Base-by-base conservation (phyloP, 2,329 filamentous ascomycete species). In the Conoideocrella luteorostrata region DNA sequence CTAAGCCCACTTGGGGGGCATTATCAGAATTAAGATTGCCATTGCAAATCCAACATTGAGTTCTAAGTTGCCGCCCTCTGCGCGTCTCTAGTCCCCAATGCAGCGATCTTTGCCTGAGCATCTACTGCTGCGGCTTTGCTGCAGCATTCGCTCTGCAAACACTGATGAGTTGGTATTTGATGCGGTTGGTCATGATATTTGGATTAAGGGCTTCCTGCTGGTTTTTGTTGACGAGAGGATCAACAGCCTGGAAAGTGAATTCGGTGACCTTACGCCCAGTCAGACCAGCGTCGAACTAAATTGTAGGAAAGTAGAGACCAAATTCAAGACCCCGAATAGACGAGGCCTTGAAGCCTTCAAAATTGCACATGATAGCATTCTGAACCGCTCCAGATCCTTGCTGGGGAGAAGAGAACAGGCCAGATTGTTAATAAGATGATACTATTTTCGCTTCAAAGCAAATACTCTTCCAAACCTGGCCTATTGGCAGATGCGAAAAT, bases 161-260 rank as follows among this genome's bases (percentile, higher is more conserved):
- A 64, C 84, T 85, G 57, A 63, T 72, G 46, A 86, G 71, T 66
- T 84, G 79, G 62, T 86, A 81, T 63, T 78, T 81, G 60, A 86
- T 79, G 48, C 80, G 75, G 71, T 83, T 84, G 59, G 80, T 83
- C 69, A 86, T 86, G 69, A 86, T 86, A 67, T 78, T 77, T 45
- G 81, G 81, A 75, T 86, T 85, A 36, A 85, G 69, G 7, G 81
- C 80, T 58, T 85, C 82, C 54, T 79, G 64, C 63, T 86, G 81
- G 46, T 59, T 59, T 56, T 78, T 67, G 50, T 77, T 74, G 46
- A 83, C 74, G 15, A 76, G 64, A 7, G 77, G 66, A 58, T 86
- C 82, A 38, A 74, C 74, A 41, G 83, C 75, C 61, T 82, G 78
- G 75, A 86, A 86, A 40, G 82, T 84, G 63, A 75, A 79, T 62